Conservation (phyloP, 192 early-diverging fungal species). For the Podila horticola region DNA sequence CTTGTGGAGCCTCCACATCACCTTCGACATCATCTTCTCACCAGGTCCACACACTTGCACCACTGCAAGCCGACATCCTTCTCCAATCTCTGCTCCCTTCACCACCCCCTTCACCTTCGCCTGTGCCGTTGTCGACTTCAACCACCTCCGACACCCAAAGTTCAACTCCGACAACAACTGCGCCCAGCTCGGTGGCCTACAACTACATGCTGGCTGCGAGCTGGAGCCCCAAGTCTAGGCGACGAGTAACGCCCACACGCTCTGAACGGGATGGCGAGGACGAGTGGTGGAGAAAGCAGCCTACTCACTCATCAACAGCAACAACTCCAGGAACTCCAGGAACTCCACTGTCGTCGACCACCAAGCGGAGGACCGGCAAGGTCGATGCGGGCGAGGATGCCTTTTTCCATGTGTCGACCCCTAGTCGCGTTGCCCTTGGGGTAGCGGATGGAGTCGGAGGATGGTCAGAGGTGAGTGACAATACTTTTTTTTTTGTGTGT, state of each 20-base stretch:
- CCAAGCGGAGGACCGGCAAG: slow-evolving; percentile 41
- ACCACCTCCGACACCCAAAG: slow-evolving; percentile 1
- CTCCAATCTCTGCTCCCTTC: not conserved
- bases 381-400: slow-evolving; percentile 70
- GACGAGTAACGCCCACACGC: slow-evolving; percentile 3
- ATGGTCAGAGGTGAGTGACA: slow-evolving; percentile 59
- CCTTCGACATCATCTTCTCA: not conserved
- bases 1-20: not conserved
- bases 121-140: not conserved
- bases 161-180: not conserved
- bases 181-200: slow-evolving; percentile 22
- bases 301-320: slow-evolving; percentile 9
- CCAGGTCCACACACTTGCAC: slow-evolving; percentile 13
- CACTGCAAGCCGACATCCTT: not conserved
- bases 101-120: not conserved
- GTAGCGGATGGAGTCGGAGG: slow-evolving; percentile 72
- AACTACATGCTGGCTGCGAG: slow-evolving; percentile 43
- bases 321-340: slow-evolving; percentile 9
- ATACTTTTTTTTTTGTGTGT: no score
- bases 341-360: not conserved
- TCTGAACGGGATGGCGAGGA: no score
- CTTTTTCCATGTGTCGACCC: slow-evolving; percentile 63
- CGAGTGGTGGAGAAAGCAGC: no score
- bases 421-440: slow-evolving; percentile 61
- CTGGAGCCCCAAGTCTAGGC: slow-evolving; percentile 34